Evolutionary conservation across 1,139 yeast species (phyloP), one percentile per base, ranked within the genome.

Genomic region (Saccharomyces hybrid): DNA sequence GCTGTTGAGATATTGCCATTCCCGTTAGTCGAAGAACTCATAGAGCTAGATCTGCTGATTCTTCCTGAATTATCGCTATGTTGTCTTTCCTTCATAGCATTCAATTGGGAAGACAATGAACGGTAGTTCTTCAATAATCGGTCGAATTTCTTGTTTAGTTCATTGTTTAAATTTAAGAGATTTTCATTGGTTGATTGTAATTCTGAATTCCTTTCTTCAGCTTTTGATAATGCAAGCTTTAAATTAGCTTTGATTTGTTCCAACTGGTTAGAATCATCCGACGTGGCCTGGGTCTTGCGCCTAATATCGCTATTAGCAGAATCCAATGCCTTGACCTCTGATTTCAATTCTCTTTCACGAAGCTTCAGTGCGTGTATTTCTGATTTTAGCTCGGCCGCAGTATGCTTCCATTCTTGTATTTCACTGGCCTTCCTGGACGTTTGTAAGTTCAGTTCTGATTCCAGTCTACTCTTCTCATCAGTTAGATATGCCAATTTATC

Each of bases 81-180:
- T 29, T 64, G 70, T 50, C 66, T 67, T 24, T 70, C 73, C 50
- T 70, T 68, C 11, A 64, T 53, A 6, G 75, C 69, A 52, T 78
- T 78, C 58, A 82, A 76, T 63, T 86, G 90, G 55, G 76, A 80
- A 0, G 87, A 78, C 26, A 84, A 52, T 11, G 65, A 56, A 67
- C 83, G 85, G 70, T 84, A 86, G 61, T 83, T 85, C 64, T 83
- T 85, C 9, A 84, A 79, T 48, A 86, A 65, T 59, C 89, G 75
- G 52, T 85, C 88, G 52, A 83, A 74, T 64, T 86, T 86, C 62
- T 82, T 74, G 38, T 77, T 80, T 29, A 83, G 71, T 58, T 89
- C 96, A 50, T 86, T 91, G 59, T 82, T 84, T 51, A 86, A 71
- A 55, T 78, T 79, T 67, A 84, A 82, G 62, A 88, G 75, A 28